Conservation (phyloP, 345 rosid genomes). For the Hibiscus trionum region DNA sequence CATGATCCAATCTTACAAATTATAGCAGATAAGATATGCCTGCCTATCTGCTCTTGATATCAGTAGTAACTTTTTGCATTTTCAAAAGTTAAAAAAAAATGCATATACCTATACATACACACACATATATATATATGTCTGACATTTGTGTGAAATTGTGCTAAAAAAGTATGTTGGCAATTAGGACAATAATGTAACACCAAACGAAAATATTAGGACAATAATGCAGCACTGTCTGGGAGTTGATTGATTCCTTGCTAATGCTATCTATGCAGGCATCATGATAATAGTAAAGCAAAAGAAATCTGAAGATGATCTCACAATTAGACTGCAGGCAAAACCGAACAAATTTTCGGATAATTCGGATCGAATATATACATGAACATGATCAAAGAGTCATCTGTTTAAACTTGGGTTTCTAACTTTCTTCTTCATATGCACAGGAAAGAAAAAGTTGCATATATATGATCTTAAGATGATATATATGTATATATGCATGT, state of each 20-base stretch:
- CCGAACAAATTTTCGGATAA: background rate
- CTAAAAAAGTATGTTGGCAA: background rate
- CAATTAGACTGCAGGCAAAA: background rate
- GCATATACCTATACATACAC: background rate
- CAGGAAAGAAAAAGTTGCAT: background rate
- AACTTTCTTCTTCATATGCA: background rate
- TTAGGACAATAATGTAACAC: slow-evolving; percentile 13
- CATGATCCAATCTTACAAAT: slow-evolving; percentile 7
- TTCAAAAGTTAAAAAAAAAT: background rate
- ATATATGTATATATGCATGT: too few species aligned
- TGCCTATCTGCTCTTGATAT: background rate
- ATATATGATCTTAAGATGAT: background rate
- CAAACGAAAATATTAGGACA: slow-evolving; percentile 3
- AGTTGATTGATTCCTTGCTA: slow-evolving; percentile 1
- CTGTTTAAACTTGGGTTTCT: background rate
- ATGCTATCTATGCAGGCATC: background rate
- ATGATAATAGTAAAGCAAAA: background rate
- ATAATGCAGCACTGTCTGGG: slow-evolving; percentile 7
- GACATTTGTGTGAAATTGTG: background rate
- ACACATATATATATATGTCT: background rate
- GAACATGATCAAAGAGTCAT: background rate
- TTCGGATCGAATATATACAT: too few species aligned
- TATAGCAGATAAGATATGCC: slow-evolving; percentile 9
- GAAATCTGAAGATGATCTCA: background rate
- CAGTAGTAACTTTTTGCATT: background rate